Evolutionary conservation across 352 stramenopile genomes (phyloP), one percentile per base, ranked within the genome.

Genomic region (Phytophthora lateralis): DNA sequence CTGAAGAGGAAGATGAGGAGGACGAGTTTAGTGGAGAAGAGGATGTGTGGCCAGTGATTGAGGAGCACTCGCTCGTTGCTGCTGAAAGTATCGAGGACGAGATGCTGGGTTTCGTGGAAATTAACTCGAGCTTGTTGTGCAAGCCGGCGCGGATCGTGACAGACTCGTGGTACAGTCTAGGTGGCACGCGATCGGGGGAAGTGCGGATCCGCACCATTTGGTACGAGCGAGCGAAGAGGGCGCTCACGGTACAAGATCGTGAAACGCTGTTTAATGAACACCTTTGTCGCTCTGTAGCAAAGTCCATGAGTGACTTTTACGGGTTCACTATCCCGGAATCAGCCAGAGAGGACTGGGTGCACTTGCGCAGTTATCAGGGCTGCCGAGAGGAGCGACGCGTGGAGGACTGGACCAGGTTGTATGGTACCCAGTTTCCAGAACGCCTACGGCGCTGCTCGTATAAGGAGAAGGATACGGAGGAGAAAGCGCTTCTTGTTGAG

Each of bases 351-450:
- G 69, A 88, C 18, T 91, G 79, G 78, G 53, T 71, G 8, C 85
- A 93, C 48, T 69, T 93, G 54, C 69, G 70, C 14, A 89, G 81
- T 11, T 93, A 93, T 35, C 59, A 89, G 26, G 79, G 87, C n/a
- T 93, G 80, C 37, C 71, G 85, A 59, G 85, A 93, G 34, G 60
- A 87, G 41, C 77, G 78, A 24, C 85, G 85, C 6, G 55, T 89
- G n/a, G 67, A 78, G 20, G 75, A 89, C 41, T 93, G 85, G 85
- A 76, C 81, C 15, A 56, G 55, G 6, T 57, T 72, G 10, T 89
- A 91, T 44, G 73, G 67, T 6, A 67, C 73, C 0, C 61, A 88
- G 18, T 79, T 88, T 34, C 63, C 75, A 14, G 72, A 77, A 21
- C 48, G 60, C n/a, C 39, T 80, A 17, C 53, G 60, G 18, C 66